Percentiles rank a stretch among this genome's conserved stretches.
phyloP scores from a whole-genome alignment of 768 basidiomycete species.

The Hydnomerulius pinastri region DNA sequence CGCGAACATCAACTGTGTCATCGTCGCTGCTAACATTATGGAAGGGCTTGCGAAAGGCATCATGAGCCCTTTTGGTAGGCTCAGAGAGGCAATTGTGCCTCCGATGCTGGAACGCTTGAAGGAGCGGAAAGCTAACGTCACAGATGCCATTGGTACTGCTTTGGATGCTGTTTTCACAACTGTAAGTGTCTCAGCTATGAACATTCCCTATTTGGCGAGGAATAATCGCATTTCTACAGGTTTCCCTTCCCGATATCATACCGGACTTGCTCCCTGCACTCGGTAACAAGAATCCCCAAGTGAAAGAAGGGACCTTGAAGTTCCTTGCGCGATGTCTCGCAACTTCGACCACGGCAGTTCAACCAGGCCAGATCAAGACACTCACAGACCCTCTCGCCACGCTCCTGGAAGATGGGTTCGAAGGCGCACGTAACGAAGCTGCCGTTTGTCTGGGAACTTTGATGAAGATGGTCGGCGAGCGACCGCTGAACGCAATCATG shows the following conservation, averaged over 20 bases:
- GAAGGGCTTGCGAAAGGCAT: slow-evolving; percentile 87
- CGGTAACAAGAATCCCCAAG: slow-evolving; percentile 93
- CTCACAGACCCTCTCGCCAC: slow-evolving; percentile 73
- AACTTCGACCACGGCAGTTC: slow-evolving; percentile 68
- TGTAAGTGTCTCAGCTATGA: slow-evolving; percentile 59
- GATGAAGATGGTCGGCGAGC: slow-evolving; percentile 97
- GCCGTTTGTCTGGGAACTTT: slow-evolving; percentile 84
- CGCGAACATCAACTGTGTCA: slow-evolving; percentile 95
- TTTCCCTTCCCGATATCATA: slow-evolving; percentile 74
- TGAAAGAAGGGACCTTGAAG: slow-evolving; percentile 89
- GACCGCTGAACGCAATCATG: slow-evolving; percentile 83
- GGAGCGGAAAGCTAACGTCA: slow-evolving; percentile 89
- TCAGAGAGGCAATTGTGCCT: slow-evolving; percentile 70
- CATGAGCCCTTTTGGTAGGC: slow-evolving; percentile 69
- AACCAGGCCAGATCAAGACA: slow-evolving; percentile 75
- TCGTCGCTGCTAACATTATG: slow-evolving; percentile 80
- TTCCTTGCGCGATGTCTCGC: slow-evolving; percentile 81
- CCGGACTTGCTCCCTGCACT: slow-evolving; percentile 79
- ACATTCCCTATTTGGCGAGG: slow-evolving; percentile 3
- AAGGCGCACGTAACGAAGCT: slow-evolving; percentile 88
- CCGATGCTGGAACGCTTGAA: slow-evolving; percentile 88
- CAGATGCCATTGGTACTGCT: slow-evolving; percentile 84
- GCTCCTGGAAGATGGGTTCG: slow-evolving; percentile 85
- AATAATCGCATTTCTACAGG: slow-evolving; percentile 45
- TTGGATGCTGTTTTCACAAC: slow-evolving; percentile 87